A percentile compares a stretch with the other conserved stretches of the same genome.
These are phyloP conservation scores for Yarrowia hollandica DNA, from an alignment of 805 yeast species.

Conservation along the genomic window DNA sequence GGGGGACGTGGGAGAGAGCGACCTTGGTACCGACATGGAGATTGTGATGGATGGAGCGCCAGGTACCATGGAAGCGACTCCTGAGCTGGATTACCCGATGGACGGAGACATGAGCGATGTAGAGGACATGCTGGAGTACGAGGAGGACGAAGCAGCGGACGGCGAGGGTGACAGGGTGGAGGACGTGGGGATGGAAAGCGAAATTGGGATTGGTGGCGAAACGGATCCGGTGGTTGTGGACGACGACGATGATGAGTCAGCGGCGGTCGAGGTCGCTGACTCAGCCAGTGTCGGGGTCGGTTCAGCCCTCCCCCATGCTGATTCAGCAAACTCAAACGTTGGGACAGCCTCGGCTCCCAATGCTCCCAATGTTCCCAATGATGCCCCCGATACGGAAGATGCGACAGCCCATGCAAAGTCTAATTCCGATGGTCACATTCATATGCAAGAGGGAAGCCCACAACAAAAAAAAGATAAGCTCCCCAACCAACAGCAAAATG, in stretches of 20 bases:
- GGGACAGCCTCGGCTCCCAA: constrained; percentile 1
- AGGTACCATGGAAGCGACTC: not conserved
- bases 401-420: constrained; percentile 27
- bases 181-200: not conserved
- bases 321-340: not conserved
- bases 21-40: not conserved
- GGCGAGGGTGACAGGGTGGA: not conserved
- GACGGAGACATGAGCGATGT: constrained; percentile 16
- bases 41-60: not conserved
- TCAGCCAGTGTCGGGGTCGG: not conserved
- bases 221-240: not conserved
- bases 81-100: constrained; percentile 11
- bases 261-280: not conserved
- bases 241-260: not conserved
- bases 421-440: not conserved
- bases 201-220: too few relatives aligned
- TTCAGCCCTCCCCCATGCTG: not conserved
- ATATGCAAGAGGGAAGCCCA: constrained; percentile 8
- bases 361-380: not conserved
- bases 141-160: not conserved
- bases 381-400: not conserved
- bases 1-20: constrained; percentile 10
- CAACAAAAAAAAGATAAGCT: constrained; percentile 11
- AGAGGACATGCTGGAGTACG: constrained; percentile 22
- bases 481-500: constrained; percentile 2